Percentiles rank a stretch among this genome's conserved stretches.
Evolutionary conservation across 2,329 filamentous ascomycete species (phyloP).

Genomic region (Epichloe sp.): DNA sequence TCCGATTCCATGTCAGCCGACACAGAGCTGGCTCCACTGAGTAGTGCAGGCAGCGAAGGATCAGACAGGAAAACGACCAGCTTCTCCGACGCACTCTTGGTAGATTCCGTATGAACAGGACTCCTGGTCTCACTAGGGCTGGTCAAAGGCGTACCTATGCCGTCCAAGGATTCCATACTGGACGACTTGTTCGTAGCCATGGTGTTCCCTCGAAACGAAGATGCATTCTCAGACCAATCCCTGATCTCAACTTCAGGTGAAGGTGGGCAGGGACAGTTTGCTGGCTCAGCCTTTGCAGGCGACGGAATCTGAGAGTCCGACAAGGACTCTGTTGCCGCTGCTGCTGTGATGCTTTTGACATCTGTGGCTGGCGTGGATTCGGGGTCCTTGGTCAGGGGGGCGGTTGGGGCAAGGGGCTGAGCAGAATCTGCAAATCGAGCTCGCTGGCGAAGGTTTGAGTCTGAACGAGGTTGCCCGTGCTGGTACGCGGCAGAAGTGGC

Average conservation of each 20-base stretch:
- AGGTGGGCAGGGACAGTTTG: conserved; percentile 26
- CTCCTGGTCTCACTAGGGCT: conserved; percentile 41
- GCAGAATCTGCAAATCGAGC: conserved; percentile 1
- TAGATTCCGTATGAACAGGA: conserved; percentile 29
- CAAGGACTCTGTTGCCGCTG: background rate
- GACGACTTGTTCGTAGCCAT: conserved; percentile 35
- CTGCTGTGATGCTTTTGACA: background rate
- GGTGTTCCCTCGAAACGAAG: conserved; percentile 27
- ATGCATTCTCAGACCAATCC: conserved; percentile 16
- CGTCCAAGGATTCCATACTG: conserved; percentile 37
- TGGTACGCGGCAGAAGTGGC: conserved; percentile 24
- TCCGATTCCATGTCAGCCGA: conserved; percentile 51
- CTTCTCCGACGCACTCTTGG: conserved; percentile 30
- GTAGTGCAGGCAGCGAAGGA: conserved; percentile 47
- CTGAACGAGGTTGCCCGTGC: conserved; percentile 30
- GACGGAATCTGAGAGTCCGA: background rate
- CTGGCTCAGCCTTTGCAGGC: conserved; percentile 11
- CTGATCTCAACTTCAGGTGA: conserved; percentile 27
- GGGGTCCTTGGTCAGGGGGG: background rate
- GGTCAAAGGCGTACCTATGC: conserved; percentile 37
- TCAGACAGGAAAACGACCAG: conserved; percentile 47
- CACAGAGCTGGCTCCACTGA: conserved; percentile 51
- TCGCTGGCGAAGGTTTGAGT: conserved; percentile 27
- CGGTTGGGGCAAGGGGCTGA: background rate
- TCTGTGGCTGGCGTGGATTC: background rate